phyloP scores from a whole-genome alignment of 2,329 filamentous ascomycete genomes.

The Clarireedia homoeocarpa region DNA sequence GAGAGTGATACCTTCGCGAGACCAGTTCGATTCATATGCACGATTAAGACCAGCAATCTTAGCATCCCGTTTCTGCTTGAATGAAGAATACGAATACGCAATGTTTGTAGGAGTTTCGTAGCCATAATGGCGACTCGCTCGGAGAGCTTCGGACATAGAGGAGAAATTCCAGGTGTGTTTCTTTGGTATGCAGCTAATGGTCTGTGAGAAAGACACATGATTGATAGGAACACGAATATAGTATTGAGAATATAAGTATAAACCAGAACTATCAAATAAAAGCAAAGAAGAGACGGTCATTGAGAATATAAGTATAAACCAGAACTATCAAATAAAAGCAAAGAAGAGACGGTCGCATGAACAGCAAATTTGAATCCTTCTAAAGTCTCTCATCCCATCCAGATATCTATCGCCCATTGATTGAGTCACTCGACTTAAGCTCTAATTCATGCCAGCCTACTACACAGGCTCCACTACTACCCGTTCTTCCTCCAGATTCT shows the following conservation, averaged over 20 bases:
- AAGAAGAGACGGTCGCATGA: too few species aligned
- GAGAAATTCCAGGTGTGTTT: slow-evolving; percentile 46
- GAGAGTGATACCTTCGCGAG: slow-evolving; percentile 40
- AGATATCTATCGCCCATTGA: neutral
- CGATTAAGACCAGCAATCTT: slow-evolving; percentile 38
- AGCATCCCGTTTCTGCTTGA: slow-evolving; percentile 40
- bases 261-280: too few species aligned
- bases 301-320: too few species aligned
- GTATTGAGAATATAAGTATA: too few species aligned
- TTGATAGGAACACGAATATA: neutral
- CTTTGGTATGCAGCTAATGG: slow-evolving; percentile 40
- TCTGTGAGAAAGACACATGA: neutral
- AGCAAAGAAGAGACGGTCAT: too few species aligned
- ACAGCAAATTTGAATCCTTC: too few species aligned
- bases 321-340: too few species aligned
- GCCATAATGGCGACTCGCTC: slow-evolving; percentile 38
- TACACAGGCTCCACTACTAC: too few species aligned
- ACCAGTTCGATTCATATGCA: slow-evolving; percentile 42
- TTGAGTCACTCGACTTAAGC: too few species aligned
- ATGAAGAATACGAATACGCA: slow-evolving; percentile 36
- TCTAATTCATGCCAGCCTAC: too few species aligned
- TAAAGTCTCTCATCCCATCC: too few species aligned
- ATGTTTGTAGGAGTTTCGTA: slow-evolving; percentile 37
- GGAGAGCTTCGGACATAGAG: slow-evolving; percentile 39
- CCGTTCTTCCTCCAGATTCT: too few species aligned